Conservation (phyloP, 1,139 yeast genomes). For the Geotrichum restrictum region DNA sequence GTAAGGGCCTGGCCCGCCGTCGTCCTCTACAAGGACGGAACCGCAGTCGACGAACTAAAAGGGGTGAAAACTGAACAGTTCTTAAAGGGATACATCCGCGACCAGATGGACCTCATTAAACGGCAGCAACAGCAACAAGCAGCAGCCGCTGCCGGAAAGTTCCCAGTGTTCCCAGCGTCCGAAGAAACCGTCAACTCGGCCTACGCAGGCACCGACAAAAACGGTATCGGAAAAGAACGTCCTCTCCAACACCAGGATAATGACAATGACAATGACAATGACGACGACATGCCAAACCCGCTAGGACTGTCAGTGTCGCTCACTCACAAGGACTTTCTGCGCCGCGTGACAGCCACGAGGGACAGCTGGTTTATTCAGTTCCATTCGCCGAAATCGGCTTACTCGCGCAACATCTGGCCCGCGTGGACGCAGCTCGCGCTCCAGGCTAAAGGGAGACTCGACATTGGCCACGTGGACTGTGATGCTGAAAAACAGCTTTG, state of each 20-base stretch:
- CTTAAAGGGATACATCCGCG: slow-evolving; percentile 7
- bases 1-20: slow-evolving; percentile 39
- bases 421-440: slow-evolving; percentile 41
- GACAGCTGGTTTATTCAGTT: slow-evolving; percentile 44
- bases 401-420: slow-evolving; percentile 39
- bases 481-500: slow-evolving; percentile 38
- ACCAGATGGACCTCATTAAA: slow-evolving; percentile 2
- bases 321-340: slow-evolving; percentile 26
- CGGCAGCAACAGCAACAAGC: too few relatives aligned
- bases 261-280: slow-evolving; percentile 17
- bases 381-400: slow-evolving; percentile 41
- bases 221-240: too few relatives aligned
- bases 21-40: slow-evolving; percentile 37
- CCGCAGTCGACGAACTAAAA: slow-evolving; percentile 25
- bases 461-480: slow-evolving; percentile 44
- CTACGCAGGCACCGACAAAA: too few relatives aligned
- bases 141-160: not conserved
- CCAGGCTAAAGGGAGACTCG: slow-evolving; percentile 34
- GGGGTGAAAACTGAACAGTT: slow-evolving; percentile 11
- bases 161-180: not conserved
- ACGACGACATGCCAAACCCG: slow-evolving; percentile 26
- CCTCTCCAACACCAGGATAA: not conserved
- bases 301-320: slow-evolving; percentile 28
- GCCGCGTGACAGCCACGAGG: slow-evolving; percentile 26
- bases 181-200: not conserved